A percentile compares a stretch with the other conserved stretches of the same genome.
Evolutionary conservation across 2,329 filamentous ascomycete genomes (phyloP).

Genomic region (Claviceps africana): DNA sequence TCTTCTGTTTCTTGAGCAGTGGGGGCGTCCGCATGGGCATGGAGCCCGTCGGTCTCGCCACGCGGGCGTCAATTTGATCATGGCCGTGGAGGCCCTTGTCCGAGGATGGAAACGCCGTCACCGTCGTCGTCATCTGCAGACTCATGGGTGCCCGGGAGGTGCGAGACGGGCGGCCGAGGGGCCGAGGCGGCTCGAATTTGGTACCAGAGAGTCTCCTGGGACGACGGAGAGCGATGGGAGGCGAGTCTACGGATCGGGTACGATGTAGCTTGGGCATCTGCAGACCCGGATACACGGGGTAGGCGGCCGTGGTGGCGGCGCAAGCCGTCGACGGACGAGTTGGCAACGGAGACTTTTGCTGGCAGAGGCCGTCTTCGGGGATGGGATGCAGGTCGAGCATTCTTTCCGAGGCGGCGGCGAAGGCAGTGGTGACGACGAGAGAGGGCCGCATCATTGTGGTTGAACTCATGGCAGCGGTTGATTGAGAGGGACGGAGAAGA

Average conservation of each 20-base stretch:
- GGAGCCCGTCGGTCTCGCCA: slow-evolving; percentile 5
- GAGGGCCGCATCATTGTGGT: slow-evolving; percentile 7
- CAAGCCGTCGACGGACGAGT: slow-evolving; percentile 6
- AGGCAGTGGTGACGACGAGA: slow-evolving; percentile 4
- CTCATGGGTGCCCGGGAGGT: slow-evolving; percentile 14
- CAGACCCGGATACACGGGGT: slow-evolving; percentile 19
- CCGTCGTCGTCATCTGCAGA: slow-evolving; percentile 10
- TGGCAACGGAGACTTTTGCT: slow-evolving; percentile 5
- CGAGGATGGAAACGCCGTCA: slow-evolving; percentile 18
- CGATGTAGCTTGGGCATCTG: slow-evolving; percentile 14
- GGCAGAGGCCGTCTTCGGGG: slow-evolving; percentile 4
- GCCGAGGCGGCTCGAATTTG: not conserved
- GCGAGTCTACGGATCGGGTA: slow-evolving; percentile 10
- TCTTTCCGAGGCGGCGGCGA: slow-evolving; percentile 6
- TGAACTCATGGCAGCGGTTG: slow-evolving; percentile 7
- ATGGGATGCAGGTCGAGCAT: slow-evolving; percentile 7
- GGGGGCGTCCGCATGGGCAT: slow-evolving; percentile 5
- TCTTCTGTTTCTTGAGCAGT: slow-evolving; percentile 4
- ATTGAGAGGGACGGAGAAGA: not conserved
- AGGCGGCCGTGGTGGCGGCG: slow-evolving; percentile 11
- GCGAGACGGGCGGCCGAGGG: slow-evolving; percentile 4
- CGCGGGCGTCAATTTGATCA: slow-evolving; percentile 23
- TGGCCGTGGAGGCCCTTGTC: slow-evolving; percentile 24
- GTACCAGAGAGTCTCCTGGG: slow-evolving; percentile 22
- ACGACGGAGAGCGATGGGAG: slow-evolving; percentile 18